Evolutionary conservation across 805 yeast genomes (phyloP), one percentile per base, ranked within the genome.

Genomic region (Pichia phayaonensis): DNA sequence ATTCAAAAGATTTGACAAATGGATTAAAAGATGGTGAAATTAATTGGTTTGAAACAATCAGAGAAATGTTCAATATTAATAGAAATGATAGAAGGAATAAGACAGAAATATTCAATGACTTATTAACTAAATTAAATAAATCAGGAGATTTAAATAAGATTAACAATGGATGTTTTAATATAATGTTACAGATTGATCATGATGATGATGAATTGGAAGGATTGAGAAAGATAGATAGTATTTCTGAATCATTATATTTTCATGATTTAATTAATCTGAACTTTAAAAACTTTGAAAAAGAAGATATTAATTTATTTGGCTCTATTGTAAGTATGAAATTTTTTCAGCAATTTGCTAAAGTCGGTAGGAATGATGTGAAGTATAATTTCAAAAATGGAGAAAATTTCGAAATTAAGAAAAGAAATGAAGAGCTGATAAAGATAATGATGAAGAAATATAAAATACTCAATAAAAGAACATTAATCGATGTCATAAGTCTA

Each of bases 231-330:
- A 85, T 95, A 0, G 65, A 77, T 15, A 69, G 65, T 24, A 68
- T 89, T 10, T 76, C 86, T 41, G 94, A 87, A 54, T 90, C 96
- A 96, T 61, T 86, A 27, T 76, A 67, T 56, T 86, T 85, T 61
- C 77, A 82, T 54, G 97, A 90, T 62, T 45, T 67, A n/a, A 65
- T 84, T 62, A 67, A 67, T 42, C 68, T 71, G 1, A 76, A 74
- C 47, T 71, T 72, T 52, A 72, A 73, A 3, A 80, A 76, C 22
- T 58, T 81, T 45, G 67, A 73, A 24, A 69, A 76, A 8, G 59
- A 56, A 5, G 69, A 64, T 21, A 39, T 62, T 12, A 44, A 49
- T 6, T 48, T 48, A 22, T 90, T 87, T 59, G 71, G 76, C 5
- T 67, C 83, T 0, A 68, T 76, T 21, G 78, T 82, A 0, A 78